Evolutionary conservation across 2,329 filamentous ascomycete species (phyloP), one percentile per base, ranked within the genome.

Genomic region (Diaporthe aspalathi): DNA sequence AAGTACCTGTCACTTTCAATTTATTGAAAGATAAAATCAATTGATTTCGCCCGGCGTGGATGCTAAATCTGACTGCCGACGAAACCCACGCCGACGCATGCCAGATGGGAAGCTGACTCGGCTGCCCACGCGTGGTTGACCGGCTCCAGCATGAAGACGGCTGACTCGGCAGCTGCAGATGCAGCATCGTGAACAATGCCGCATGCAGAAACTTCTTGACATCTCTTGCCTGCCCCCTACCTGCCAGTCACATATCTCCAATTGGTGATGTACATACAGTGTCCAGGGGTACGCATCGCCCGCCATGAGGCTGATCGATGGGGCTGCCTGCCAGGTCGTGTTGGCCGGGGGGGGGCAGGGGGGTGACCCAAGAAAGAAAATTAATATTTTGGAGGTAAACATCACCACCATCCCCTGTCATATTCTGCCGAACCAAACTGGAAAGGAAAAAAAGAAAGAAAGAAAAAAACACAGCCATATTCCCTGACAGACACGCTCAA

Each of bases 91-190:
- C n/a, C 53, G 17, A 40, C 17, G 7, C 49, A 29, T 12, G 9
- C 14, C 5, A 50, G 22, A 27, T 27, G 35, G 20, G 27, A 32
- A 63, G 57, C 57, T 63, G 57, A 63, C 57, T 63, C 57, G 57
- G 57, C 57, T 8, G 20, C 14, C 20, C 11, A 63, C 40, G 24
- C 57, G 57, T 63, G 43, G 47, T 63, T 63, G 27, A 47, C 27
- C 20, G 17, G 27, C 6, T 17, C 12, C 20, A 49, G 24, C 11
- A 35, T 22, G 40, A 32, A 47, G 27, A 63, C 27, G 43, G 45
- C 60, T 65, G 60, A 65, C 60, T 65, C 60, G 60, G 43, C 45
- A 65, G 27, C 45, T 50, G 60, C 60, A 50, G 60, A 38, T 35
- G 3, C 50, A n/a, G 45, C 60, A 65, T 47, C 60, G 60, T 50